A percentile compares a stretch with the other conserved stretches of the same genome.
Conservation (phyloP, 2,329 filamentous ascomycete genomes). For the Helminthosporium solani region DNA sequence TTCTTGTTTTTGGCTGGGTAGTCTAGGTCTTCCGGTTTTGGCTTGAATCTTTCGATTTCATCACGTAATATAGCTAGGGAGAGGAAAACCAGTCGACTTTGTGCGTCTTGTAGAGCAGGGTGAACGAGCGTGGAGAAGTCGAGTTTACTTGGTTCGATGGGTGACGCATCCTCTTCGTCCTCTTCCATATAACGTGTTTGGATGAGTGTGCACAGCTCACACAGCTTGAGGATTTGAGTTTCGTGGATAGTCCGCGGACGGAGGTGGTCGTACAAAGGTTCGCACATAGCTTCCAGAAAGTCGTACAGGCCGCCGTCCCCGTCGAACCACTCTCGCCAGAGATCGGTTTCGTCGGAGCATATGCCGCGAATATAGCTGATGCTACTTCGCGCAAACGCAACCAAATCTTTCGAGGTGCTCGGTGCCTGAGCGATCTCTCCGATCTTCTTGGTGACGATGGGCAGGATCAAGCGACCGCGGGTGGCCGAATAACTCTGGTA, state of each 20-base stretch:
- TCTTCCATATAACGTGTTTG: constrained; percentile 65
- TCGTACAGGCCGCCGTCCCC: constrained; percentile 64
- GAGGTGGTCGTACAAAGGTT: constrained; percentile 67
- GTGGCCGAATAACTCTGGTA: constrained; percentile 64
- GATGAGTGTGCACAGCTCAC: constrained; percentile 65
- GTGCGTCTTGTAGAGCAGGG: constrained; percentile 66
- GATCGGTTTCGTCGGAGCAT: constrained; percentile 66
- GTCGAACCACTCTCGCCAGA: constrained; percentile 68
- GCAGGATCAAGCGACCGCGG: constrained; percentile 59
- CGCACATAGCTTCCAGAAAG: constrained; percentile 66
- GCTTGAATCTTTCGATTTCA: constrained; percentile 66
- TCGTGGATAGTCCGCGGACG: constrained; percentile 67
- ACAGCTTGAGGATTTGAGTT: constrained; percentile 64
- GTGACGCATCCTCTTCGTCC: constrained; percentile 50
- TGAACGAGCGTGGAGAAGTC: constrained; percentile 64
- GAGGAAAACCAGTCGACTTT: constrained; percentile 66
- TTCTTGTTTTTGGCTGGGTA: constrained; percentile 59
- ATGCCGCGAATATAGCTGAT: constrained; percentile 66
- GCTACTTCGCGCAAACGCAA: constrained; percentile 63
- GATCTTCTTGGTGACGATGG: constrained; percentile 63
- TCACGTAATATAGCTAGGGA: constrained; percentile 63
- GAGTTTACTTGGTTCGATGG: constrained; percentile 54
- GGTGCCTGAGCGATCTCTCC: constrained; percentile 58
- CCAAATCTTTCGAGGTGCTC: constrained; percentile 62
- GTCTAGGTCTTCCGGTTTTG: constrained; percentile 64